Base-by-base conservation (phyloP, 177 flowering plant genomes). In the Vitis hybrid region DNA sequence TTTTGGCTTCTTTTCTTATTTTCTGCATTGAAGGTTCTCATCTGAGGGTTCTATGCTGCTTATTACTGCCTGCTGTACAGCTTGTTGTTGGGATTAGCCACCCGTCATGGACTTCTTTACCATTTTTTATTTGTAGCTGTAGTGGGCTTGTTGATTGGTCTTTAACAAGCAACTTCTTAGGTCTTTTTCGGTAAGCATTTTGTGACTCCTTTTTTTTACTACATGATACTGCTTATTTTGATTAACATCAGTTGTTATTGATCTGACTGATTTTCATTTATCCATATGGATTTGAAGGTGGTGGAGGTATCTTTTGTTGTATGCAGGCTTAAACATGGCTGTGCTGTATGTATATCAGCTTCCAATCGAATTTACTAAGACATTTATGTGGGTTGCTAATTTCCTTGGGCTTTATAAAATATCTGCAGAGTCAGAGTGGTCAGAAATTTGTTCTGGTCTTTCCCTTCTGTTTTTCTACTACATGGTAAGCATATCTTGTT, bases 41-140 rank as follows among this genome's bases (percentile, higher is more conserved):
- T 72, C 75, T 85, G 59, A 82, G 89, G 79, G 87, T 84, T 74
- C 81, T 77, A 54, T 85, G 78, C 71, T 89, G 90, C 84, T 74
- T 88, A 64, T 56, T 85, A 56, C 77, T 86, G 74, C 94, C 91
- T 8, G 83, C 80, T 24, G 56, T 89, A 65, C 94, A 89, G 80
- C 78, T 89, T 65, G 81, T 84, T 78, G 82, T 75, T 52, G 94
- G 91, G 68, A 89, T 89, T 65, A 89, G 91, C 72, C 78, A 76
- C 74, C 91, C 91, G 15, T 89, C 94, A 62, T 89, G 94, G 94
- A 78, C 78, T 60, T 88, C 91, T 68, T 72, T 89, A 57, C 94
- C 94, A 55, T 89, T 81, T 81, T 89, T 89, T 69, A 73, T 89
- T 60, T 82, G 90, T 81, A 86, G 94, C 81, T 88, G 87, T 71